A percentile compares a stretch with the other conserved stretches of the same genome.
Conservation (phyloP, 2,329 filamentous ascomycete species). For the Trichoderma sp. region DNA sequence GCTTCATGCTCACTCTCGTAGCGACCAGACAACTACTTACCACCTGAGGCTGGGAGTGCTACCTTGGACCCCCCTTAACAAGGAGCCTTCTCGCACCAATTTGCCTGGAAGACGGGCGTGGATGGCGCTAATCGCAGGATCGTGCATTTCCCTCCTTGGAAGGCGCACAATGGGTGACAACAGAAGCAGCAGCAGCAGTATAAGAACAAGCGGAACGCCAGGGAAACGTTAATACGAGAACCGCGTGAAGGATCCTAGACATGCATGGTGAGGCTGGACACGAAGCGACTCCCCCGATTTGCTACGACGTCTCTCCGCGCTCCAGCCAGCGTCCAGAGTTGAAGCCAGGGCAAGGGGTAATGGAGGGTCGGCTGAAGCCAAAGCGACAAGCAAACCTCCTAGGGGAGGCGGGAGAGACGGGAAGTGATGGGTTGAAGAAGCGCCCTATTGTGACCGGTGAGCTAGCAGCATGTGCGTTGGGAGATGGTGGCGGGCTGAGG, state of each 20-base stretch:
- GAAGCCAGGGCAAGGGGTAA: background rate
- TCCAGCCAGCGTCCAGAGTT: background rate
- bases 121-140: conserved; percentile 7
- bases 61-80: background rate
- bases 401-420: background rate
- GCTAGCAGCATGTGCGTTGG: conserved; percentile 4
- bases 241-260: background rate
- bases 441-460: conserved; percentile 2
- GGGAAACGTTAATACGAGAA: conserved; percentile 1
- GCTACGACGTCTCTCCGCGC: background rate
- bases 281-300: background rate
- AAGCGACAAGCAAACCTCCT: background rate
- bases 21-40: background rate
- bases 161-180: background rate
- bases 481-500: conserved; percentile 7
- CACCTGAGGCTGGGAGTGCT: background rate
- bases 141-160: background rate
- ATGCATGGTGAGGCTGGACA: conserved; percentile 8
- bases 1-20: background rate
- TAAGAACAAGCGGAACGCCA: background rate
- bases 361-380: conserved; percentile 11
- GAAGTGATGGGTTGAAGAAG: background rate
- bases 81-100: background rate
- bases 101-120: background rate
- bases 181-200: background rate